Evolutionary conservation across 371 early-diverging fungal genomes (phyloP).

Genomic region (Thermomucor indicae-seudaticae): DNA sequence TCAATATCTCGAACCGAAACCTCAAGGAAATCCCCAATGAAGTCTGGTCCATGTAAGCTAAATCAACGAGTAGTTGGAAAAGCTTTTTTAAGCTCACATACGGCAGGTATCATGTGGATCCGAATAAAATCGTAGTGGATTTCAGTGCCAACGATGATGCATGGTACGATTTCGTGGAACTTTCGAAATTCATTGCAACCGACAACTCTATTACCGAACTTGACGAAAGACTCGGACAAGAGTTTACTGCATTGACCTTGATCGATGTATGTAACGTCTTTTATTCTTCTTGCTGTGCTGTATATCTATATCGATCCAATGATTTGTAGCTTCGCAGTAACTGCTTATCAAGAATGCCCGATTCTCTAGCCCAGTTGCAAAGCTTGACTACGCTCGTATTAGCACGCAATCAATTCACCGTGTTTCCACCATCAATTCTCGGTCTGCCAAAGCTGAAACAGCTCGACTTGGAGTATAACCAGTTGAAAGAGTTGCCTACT

Average conservation of each 20-base stretch:
- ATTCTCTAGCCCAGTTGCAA: conserved; percentile 34
- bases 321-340: conserved; percentile 53
- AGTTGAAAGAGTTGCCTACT: conserved; percentile 26
- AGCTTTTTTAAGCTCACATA: background rate
- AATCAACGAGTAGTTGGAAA: background rate
- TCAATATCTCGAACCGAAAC: conserved; percentile 67
- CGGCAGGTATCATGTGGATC: conserved; percentile 55
- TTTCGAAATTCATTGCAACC: conserved; percentile 61
- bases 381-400: conserved; percentile 43
- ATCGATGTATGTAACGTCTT: conserved; percentile 57
- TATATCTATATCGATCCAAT: background rate
- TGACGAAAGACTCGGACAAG: conserved; percentile 56
- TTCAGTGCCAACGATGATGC: conserved; percentile 41
- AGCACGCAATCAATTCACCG: conserved; percentile 43
- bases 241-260: conserved; percentile 56
- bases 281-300: background rate
- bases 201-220: conserved; percentile 62
- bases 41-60: conserved; percentile 52
- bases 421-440: conserved; percentile 41
- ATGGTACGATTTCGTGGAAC: conserved; percentile 65
- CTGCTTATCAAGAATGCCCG: conserved; percentile 44
- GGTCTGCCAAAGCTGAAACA: conserved; percentile 38
- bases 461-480: conserved; percentile 48
- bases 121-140: conserved; percentile 52
- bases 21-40: conserved; percentile 62